phyloP scores from a whole-genome alignment of 371 early-diverging fungal genomes.

The Sporodiniella umbellata region DNA sequence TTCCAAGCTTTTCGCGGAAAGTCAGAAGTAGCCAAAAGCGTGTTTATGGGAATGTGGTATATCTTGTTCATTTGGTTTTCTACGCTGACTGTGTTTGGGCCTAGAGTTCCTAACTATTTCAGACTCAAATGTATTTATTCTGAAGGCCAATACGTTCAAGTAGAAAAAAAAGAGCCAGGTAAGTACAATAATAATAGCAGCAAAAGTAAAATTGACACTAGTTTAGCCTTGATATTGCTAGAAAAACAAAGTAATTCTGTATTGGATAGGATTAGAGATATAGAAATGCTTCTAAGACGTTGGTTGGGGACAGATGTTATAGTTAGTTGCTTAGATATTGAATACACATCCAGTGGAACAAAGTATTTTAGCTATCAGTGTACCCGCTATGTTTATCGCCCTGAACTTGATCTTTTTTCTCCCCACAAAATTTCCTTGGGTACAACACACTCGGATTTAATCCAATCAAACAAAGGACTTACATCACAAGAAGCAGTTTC shows the following conservation, averaged over 20 bases:
- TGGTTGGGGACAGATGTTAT: slow-evolving; percentile 36
- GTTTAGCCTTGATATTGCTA: slow-evolving; percentile 14
- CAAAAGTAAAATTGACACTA: too few relatives aligned
- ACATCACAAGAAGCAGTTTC: slow-evolving; percentile 51
- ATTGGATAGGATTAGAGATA: slow-evolving; percentile 5
- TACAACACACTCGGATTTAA: slow-evolving; percentile 40
- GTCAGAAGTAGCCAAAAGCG: slow-evolving; percentile 31
- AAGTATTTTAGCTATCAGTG: slow-evolving; percentile 74
- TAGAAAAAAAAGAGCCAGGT: slow-evolving; percentile 55
- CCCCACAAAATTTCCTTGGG: slow-evolving; percentile 61
- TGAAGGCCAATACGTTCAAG: slow-evolving; percentile 62
- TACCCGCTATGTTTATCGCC: slow-evolving; percentile 55
- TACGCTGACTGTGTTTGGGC: slow-evolving; percentile 38
- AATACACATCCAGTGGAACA: slow-evolving; percentile 50
- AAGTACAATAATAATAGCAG: too few relatives aligned
- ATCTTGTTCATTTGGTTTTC: slow-evolving; percentile 65
- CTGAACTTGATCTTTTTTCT: slow-evolving; percentile 36
- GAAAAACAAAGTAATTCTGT: slow-evolving; percentile 8
- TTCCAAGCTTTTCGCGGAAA: slow-evolving; percentile 30
- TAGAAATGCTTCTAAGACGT: slow-evolving; percentile 27
- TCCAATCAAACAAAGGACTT: slow-evolving; percentile 49
- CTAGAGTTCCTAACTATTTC: slow-evolving; percentile 62
- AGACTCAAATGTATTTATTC: slow-evolving; percentile 53
- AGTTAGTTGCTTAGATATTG: slow-evolving; percentile 38
- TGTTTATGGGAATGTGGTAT: slow-evolving; percentile 63